A percentile compares a stretch with the other conserved stretches of the same genome.
These are phyloP conservation scores for Aethionema arabicum DNA, from an alignment of 345 rosid species.

Conservation along the genomic window DNA sequence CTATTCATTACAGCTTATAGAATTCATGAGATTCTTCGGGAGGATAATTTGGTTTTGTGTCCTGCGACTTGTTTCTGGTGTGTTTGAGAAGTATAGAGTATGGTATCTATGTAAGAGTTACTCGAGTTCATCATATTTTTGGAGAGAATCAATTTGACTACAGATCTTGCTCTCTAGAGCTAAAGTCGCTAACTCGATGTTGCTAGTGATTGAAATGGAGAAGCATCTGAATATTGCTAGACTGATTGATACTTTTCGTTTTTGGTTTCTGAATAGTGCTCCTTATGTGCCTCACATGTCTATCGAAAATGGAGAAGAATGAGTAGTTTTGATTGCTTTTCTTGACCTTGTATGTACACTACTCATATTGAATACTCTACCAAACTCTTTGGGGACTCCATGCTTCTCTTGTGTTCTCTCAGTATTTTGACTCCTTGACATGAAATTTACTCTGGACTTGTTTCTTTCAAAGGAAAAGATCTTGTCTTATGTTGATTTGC, in stretches of 20 bases:
- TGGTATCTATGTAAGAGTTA: neutral
- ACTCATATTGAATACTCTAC: neutral
- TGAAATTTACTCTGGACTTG: neutral
- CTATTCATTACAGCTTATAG: neutral
- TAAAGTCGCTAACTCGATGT: neutral
- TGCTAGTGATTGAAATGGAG: neutral
- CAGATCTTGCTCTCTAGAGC: slow-evolving; percentile 7
- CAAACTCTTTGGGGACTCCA: neutral
- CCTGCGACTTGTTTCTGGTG: neutral
- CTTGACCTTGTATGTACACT: slow-evolving; percentile 1
- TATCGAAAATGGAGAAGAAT: neutral
- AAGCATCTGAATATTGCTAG: neutral
- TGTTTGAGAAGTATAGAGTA: neutral
- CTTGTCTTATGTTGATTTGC: slow-evolving; percentile 16
- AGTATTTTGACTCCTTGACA: too few species aligned
- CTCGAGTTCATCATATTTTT: slow-evolving; percentile 7
- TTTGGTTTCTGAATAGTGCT: neutral
- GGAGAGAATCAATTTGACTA: neutral
- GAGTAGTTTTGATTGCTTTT: neutral
- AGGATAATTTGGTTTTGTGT: neutral
- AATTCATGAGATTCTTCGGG: neutral
- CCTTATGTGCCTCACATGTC: neutral
- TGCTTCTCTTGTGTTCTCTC: too few species aligned
- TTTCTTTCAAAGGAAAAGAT: neutral
- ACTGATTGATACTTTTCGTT: neutral